A percentile compares a stretch with the other conserved stretches of the same genome.
phyloP scores from a whole-genome alignment of 2,329 filamentous ascomycete genomes.

The Beauveria bassiana region DNA sequence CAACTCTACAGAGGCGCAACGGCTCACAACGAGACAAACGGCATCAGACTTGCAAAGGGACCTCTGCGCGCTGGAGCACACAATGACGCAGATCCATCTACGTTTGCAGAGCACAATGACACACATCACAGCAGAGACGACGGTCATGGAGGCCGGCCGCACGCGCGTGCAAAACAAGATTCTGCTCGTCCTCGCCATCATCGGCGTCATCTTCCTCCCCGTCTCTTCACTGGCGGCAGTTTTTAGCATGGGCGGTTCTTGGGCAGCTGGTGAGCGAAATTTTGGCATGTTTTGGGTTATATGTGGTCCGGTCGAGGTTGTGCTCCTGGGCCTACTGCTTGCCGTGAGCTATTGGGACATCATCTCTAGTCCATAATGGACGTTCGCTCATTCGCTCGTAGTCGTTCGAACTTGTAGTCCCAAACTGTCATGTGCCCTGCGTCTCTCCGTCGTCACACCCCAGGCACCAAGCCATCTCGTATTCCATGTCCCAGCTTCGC shows the following conservation, averaged over 20 bases:
- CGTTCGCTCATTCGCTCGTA: not conserved
- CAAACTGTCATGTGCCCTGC: not conserved
- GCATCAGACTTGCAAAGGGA: not conserved
- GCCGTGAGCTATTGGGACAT: slow-evolving; percentile 7
- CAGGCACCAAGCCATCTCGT: not conserved
- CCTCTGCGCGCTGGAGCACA: slow-evolving; percentile 3
- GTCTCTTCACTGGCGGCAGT: slow-evolving; percentile 11
- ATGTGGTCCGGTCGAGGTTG: slow-evolving; percentile 7
- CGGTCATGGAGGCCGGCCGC: slow-evolving; percentile 12
- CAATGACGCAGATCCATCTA: slow-evolving; percentile 8
- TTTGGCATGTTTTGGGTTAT: slow-evolving; percentile 12
- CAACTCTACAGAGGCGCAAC: slow-evolving; percentile 1
- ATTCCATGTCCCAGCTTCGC: not conserved
- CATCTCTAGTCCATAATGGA: not conserved
- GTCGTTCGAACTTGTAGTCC: not conserved
- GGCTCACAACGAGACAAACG: not conserved
- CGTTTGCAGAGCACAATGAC: slow-evolving; percentile 12
- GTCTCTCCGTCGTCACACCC: not conserved
- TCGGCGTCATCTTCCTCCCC: slow-evolving; percentile 11
- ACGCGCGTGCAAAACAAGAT: slow-evolving; percentile 13
- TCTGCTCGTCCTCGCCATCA: slow-evolving; percentile 9
- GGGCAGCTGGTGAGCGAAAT: slow-evolving; percentile 10
- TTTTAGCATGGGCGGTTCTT: slow-evolving; percentile 13
- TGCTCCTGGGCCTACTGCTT: slow-evolving; percentile 7
- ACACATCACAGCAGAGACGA: slow-evolving; percentile 12